Percentiles rank a stretch among this genome's conserved stretches.
Conservation (phyloP, 2,329 filamentous ascomycete genomes). For the Massarina eburnea region DNA sequence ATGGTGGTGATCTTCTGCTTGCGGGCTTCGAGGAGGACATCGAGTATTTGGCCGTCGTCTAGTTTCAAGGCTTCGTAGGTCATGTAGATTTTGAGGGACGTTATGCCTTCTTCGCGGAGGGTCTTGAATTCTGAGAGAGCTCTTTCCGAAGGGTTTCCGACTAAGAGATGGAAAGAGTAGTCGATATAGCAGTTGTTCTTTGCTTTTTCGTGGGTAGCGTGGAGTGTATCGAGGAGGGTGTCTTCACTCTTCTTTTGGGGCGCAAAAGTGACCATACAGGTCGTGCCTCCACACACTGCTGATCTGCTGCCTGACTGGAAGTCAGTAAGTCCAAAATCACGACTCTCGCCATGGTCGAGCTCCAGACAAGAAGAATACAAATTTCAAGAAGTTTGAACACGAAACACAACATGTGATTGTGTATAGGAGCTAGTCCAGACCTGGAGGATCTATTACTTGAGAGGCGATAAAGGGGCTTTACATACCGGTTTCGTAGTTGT, state of each 20-base stretch:
- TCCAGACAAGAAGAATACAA: no score
- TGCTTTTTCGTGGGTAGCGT: constrained; percentile 48
- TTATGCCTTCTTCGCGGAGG: constrained; percentile 41
- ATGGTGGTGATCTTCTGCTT: constrained; percentile 56
- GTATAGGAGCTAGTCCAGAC: no score
- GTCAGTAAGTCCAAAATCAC: no score
- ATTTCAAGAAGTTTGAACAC: background rate
- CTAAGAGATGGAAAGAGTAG: constrained; percentile 48
- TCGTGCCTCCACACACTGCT: constrained; percentile 53
- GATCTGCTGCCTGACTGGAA: constrained; percentile 43
- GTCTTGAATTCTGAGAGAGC: constrained; percentile 41
- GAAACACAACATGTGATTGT: no score
- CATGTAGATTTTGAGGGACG: constrained; percentile 49
- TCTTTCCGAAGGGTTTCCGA: constrained; percentile 40
- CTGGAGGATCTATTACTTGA: no score
- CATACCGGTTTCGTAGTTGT: constrained; percentile 43
- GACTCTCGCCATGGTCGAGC: no score
- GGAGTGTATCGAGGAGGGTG: constrained; percentile 47
- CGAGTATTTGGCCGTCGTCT: constrained; percentile 42
- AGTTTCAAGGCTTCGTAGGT: constrained; percentile 44
- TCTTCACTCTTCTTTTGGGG: constrained; percentile 50
- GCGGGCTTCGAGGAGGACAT: constrained; percentile 42
- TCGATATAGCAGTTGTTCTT: constrained; percentile 51
- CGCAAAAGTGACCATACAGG: constrained; percentile 53
- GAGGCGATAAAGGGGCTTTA: background rate